Percentiles rank a stretch among this genome's conserved stretches.
Conservation (phyloP, 2,329 filamentous ascomycete species). For the Macrophomina pseudophaseolina region DNA sequence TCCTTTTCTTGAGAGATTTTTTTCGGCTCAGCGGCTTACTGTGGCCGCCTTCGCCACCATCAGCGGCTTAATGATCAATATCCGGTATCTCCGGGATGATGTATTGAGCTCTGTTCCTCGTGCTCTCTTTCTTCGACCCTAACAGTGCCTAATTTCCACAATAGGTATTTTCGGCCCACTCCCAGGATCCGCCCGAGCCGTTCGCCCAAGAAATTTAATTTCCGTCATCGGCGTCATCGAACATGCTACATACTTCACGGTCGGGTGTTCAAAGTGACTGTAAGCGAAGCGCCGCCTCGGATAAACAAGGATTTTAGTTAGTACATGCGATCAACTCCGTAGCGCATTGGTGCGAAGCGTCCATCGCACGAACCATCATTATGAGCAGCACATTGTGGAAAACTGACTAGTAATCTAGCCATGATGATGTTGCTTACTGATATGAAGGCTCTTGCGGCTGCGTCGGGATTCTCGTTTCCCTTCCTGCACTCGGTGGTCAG, state of each 20-base stretch:
- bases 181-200: neutral
- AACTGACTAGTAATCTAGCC: neutral
- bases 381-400: neutral
- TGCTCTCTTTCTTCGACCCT: neutral
- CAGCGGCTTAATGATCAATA: neutral
- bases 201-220: neutral
- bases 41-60: neutral
- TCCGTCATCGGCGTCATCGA: neutral
- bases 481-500: neutral
- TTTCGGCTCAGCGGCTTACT: neutral
- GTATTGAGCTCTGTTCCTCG: neutral
- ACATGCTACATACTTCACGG: neutral
- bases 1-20: neutral
- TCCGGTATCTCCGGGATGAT: conserved; percentile 19
- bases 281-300: neutral
- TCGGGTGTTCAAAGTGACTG: neutral
- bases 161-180: neutral
- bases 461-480: neutral
- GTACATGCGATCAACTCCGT: neutral
- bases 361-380: neutral
- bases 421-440: neutral
- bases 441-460: neutral
- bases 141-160: neutral
- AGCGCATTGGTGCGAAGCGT: neutral
- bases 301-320: neutral